Evolutionary conservation across 2,329 filamentous ascomycete genomes (phyloP).

Genomic region (Mycosphaerelloides madeirae): DNA sequence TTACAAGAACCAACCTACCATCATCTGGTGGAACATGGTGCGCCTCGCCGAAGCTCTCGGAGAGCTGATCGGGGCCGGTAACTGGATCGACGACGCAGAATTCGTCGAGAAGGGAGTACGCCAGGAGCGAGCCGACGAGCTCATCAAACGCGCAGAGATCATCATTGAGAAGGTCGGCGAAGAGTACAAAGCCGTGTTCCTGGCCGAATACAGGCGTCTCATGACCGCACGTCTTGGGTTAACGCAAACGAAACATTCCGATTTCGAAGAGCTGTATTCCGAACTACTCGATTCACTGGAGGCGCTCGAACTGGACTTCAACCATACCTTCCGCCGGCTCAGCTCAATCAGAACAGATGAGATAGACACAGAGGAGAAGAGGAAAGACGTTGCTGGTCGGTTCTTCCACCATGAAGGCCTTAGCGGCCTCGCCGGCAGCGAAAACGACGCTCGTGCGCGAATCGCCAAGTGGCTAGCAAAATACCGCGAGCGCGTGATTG

Average conservation of each 20-base stretch:
- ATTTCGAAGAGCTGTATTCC: conserved; percentile 80
- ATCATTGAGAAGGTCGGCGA: conserved; percentile 76
- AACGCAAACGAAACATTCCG: conserved; percentile 60
- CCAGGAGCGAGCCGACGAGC: conserved; percentile 61
- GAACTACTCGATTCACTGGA: conserved; percentile 77
- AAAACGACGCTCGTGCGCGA: conserved; percentile 60
- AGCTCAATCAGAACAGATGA: conserved; percentile 59
- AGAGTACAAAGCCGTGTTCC: conserved; percentile 82
- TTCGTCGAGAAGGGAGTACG: conserved; percentile 71
- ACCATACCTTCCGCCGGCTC: conserved; percentile 84
- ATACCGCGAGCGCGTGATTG: conserved; percentile 66
- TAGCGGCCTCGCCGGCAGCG: conserved; percentile 53
- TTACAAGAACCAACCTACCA: conserved; percentile 88
- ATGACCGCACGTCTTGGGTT: conserved; percentile 80
- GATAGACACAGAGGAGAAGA: conserved; percentile 59
- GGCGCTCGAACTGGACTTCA: conserved; percentile 80
- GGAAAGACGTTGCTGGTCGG: conserved; percentile 59
- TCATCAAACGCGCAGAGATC: conserved; percentile 75
- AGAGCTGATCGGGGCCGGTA: conserved; percentile 77
- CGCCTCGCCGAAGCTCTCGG: conserved; percentile 83
- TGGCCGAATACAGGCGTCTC: conserved; percentile 80
- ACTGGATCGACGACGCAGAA: conserved; percentile 62
- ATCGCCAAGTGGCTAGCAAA: conserved; percentile 75
- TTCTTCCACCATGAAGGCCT: conserved; percentile 80
- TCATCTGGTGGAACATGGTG: conserved; percentile 98